These are phyloP conservation scores for Conidiobolus incongruus DNA, from an alignment of 371 early-diverging fungal genomes.

Conservation along the genomic window DNA sequence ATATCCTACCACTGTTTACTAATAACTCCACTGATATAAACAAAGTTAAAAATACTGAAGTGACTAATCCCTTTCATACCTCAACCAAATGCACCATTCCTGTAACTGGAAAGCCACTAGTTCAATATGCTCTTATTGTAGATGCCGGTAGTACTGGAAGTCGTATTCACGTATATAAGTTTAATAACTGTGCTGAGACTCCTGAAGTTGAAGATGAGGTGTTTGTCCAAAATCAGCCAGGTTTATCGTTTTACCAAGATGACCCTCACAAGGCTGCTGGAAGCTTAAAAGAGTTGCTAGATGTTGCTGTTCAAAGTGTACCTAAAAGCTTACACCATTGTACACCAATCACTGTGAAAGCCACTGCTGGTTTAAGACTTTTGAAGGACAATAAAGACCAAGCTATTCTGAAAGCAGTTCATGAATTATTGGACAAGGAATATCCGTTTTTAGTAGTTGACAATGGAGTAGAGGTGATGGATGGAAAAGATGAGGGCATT, in stretches of 20 bases:
- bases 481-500: conserved; percentile 85
- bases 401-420: conserved; percentile 46
- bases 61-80: too few relatives aligned
- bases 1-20: too few relatives aligned
- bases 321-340: conserved; percentile 46
- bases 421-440: conserved; percentile 26
- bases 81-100: conserved; percentile 38
- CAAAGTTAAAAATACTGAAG: too few relatives aligned
- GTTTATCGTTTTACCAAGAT: conserved; percentile 44
- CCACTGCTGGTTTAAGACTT: conserved; percentile 83
- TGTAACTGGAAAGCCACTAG: conserved; percentile 25
- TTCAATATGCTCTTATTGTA: conserved; percentile 52
- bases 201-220: conserved; percentile 59
- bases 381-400: conserved; percentile 38
- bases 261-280: conserved; percentile 55
- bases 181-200: conserved; percentile 53
- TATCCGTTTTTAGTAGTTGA: conserved; percentile 63
- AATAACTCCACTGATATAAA: too few relatives aligned
- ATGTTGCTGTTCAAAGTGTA: conserved; percentile 45
- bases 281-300: conserved; percentile 55
- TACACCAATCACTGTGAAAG: conserved; percentile 86
- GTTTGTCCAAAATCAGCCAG: conserved; percentile 68
- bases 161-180: conserved; percentile 83
- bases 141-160: conserved; percentile 97
- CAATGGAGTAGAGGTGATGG: conserved; percentile 73